These are phyloP conservation scores for Daldinia decipiens DNA, from an alignment of 495 filamentous ascomycete species.

Conservation along the genomic window DNA sequence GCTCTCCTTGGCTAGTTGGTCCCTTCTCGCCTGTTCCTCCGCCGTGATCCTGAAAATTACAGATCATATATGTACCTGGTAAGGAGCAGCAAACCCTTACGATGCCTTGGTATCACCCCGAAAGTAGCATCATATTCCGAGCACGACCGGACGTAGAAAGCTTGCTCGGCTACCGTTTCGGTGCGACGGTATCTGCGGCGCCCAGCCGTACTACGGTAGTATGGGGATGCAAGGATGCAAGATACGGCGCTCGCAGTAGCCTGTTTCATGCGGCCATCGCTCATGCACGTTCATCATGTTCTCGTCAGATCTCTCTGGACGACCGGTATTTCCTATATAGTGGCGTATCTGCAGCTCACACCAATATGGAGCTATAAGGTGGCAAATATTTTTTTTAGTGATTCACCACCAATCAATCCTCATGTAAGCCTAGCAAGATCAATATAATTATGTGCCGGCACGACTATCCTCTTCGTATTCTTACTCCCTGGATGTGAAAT, in stretches of 20 bases:
- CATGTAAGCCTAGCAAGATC: background rate
- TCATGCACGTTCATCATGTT: conserved; percentile 20
- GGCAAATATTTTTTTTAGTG: conserved; percentile 8
- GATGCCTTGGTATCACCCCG: conserved; percentile 30
- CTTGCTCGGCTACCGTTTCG: conserved; percentile 32
- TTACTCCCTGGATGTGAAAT: background rate
- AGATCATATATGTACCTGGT: conserved; percentile 5
- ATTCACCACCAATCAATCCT: conserved; percentile 21
- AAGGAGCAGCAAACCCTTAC: background rate
- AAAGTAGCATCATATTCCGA: conserved; percentile 33
- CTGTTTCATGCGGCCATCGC: conserved; percentile 23
- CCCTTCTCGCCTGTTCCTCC: background rate
- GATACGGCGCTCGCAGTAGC: conserved; percentile 32
- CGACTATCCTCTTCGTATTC: conserved; percentile 9
- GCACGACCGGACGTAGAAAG: conserved; percentile 15
- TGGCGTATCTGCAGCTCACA: conserved; percentile 15
- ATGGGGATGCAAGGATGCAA: conserved; percentile 32
- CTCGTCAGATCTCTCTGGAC: conserved; percentile 22
- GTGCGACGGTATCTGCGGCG: conserved; percentile 34
- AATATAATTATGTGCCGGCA: conserved; percentile 25
- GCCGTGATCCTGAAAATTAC: conserved; percentile 10
- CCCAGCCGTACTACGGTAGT: conserved; percentile 34
- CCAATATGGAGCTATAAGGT: conserved; percentile 6
- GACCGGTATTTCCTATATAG: conserved; percentile 31
- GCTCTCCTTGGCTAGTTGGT: background rate